Base-by-base conservation (phyloP, 106 monocot species). In the Amphibolis antarctica region DNA sequence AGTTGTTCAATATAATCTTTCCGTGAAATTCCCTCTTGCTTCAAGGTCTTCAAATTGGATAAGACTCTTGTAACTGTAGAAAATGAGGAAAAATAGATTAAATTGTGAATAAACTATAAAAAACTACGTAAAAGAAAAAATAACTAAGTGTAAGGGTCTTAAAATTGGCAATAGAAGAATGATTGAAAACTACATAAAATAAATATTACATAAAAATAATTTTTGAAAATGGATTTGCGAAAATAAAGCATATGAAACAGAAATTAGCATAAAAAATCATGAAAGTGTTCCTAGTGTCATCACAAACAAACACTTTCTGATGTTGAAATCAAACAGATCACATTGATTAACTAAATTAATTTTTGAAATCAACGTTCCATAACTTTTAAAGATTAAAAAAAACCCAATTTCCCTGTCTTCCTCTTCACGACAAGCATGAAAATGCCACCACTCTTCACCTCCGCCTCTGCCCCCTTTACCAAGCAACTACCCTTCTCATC, bases 1-100 rank as follows among this genome's bases (percentile, higher is more conserved):
- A 98, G 84, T 44, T 90, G 96, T 22, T 68, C 61, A 46, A 90
- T 18, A 53, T 96, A 96, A 48, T 86, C 84, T 58, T 86, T 90
- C 59, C 90, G 66, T 21, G 86, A 55, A 12, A 70, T 65, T 58
- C 75, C 90, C 64, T 90, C 80, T 53, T 86, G 84, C 68, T 78
- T 90, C 69, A 90, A 55, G 31, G 64, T 51, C 20, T 82, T 87
- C 59, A 98, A 90, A 70, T 87, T 90, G 12, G 86, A 80, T 1
- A 98, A 76, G 21, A 90, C 90, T 3, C 86, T 71, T 23, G 87
- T 74, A 73, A 98, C 96, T 98, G 46, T 12, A 67, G 1, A 10
- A 55, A 73, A 23, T 5, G 20, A 15, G 53, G 14, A 31, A 69
- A 22, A 18, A 47, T 1, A 59, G 7, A 36, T 7, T 36, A 36